Base-by-base conservation (phyloP, 2,329 filamentous ascomycete genomes). In the Akanthomyces uredinophilus region DNA sequence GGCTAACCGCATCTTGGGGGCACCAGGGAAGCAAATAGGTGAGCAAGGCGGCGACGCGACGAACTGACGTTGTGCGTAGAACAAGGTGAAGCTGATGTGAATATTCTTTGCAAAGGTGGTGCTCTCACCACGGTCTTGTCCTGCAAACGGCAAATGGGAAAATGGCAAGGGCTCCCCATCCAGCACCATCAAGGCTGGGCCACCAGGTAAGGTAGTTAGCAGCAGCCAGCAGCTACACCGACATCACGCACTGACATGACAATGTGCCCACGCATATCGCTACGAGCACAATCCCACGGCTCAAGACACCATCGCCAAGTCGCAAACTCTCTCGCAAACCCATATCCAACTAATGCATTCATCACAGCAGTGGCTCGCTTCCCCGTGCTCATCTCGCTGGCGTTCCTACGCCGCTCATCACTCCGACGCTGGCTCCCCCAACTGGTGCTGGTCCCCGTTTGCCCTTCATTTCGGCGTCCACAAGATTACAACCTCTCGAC, bases 31-130 rank as follows among this genome's bases (percentile, higher is more conserved):
- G 43, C 29, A 32, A 13, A 49, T 49, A 29, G 43, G 29, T 16
- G 32, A 29, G 22, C 11, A 22, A 44, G 39, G 6, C 6, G 55
- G 32, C 27, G 41, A 24, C 11, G 24, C 14, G 20, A 24, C 18
- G 13, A 49, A 37, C 13, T 27, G 44, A 49, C 16, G 55, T 14
- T n/a, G 32, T 20, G 20, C 10, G 44, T 18, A 39, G 55, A 8
- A 39, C 20, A 29, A 49, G 47, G 44, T 58, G 55, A 58, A 58
- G 55, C 44, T 49, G 44, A 58, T 49, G 55, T 7, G n/a, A 37
- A 16, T 1, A 2, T 1, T 20, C 10, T 27, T 47, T 58, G 44
- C 27, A 29, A 14, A 58, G 20, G 29, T 32, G 20, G 32, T 27
- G 44, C 27, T 49, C 27, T 49, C 37, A 16, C 55, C 16, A 20